Evolutionary conservation across 2,329 filamentous ascomycete genomes (phyloP).

Genomic region (Trichoderma breve): DNA sequence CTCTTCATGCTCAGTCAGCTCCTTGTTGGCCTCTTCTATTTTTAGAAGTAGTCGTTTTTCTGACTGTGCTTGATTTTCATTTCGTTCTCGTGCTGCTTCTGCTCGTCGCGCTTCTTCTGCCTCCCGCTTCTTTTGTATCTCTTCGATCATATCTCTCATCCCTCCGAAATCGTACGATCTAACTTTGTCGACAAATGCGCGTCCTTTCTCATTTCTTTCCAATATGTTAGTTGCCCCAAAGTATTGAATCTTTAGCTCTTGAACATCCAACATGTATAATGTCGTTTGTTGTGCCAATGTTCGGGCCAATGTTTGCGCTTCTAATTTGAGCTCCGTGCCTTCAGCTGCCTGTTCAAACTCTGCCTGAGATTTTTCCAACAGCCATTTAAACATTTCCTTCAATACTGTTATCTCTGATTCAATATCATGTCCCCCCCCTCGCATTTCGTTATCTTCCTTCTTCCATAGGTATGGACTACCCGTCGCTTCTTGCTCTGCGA

Average conservation of each 20-base stretch:
- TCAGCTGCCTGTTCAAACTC: neutral
- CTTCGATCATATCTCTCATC: no score
- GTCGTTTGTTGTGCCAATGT: neutral
- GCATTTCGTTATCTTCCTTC: no score
- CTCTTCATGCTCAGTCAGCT: no score
- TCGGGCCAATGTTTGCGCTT: neutral
- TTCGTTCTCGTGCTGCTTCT: neutral
- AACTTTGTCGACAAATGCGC: neutral
- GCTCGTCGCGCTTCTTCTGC: neutral
- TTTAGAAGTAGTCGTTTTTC: no score
- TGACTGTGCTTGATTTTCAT: no score
- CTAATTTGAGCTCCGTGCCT: neutral
- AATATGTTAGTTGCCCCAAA: neutral
- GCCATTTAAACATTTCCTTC: fast-evolving
- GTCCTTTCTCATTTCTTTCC: neutral
- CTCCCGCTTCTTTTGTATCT: neutral
- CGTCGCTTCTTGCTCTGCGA: neutral
- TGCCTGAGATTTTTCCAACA: neutral
- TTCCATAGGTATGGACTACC: neutral
- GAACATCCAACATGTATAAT: neutral
- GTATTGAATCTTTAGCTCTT: neutral
- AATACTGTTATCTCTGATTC: neutral
- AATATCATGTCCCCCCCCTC: neutral
- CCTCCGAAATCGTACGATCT: neutral
- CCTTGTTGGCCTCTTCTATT: no score